phyloP scores from a whole-genome alignment of 2,329 filamentous ascomycete genomes.

The Fusarium duplospermum region DNA sequence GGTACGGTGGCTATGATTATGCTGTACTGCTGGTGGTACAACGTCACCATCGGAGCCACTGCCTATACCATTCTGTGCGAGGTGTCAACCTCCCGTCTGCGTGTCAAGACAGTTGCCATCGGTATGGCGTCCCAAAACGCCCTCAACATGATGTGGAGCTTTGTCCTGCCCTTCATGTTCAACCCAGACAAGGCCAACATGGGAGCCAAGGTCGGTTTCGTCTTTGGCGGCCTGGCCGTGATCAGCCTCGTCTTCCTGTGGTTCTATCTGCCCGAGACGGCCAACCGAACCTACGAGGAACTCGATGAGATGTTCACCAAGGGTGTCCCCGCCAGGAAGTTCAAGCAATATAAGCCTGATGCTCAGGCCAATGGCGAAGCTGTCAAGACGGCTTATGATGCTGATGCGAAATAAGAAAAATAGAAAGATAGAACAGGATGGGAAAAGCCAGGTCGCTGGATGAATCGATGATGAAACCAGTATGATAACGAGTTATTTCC shows the following conservation, averaged over 20 bases:
- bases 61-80: slow-evolving; percentile 19
- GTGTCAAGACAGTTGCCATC: slow-evolving; percentile 20
- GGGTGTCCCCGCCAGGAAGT: slow-evolving; percentile 4
- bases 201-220: slow-evolving; percentile 16
- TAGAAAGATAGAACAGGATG: not conserved
- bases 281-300: slow-evolving; percentile 25
- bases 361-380: slow-evolving; percentile 25
- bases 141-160: slow-evolving; percentile 11
- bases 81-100: slow-evolving; percentile 7
- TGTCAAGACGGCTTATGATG: slow-evolving; percentile 29
- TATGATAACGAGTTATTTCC: not conserved
- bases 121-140: not conserved
- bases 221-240: slow-evolving; percentile 5
- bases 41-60: slow-evolving; percentile 32
- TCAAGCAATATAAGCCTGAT: slow-evolving; percentile 22
- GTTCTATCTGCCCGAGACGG: slow-evolving; percentile 31
- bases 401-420: slow-evolving; percentile 20
- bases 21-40: slow-evolving; percentile 54
- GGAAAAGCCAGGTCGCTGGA: not conserved
- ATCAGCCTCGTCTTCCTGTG: slow-evolving; percentile 10
- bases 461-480: not conserved
- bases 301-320: slow-evolving; percentile 23
- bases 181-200: slow-evolving; percentile 22
- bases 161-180: slow-evolving; percentile 17
- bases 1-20: slow-evolving; percentile 51